These are phyloP conservation scores for Begonia fuchsioides DNA, from an alignment of 306 rosid genomes.

Conservation along the genomic window DNA sequence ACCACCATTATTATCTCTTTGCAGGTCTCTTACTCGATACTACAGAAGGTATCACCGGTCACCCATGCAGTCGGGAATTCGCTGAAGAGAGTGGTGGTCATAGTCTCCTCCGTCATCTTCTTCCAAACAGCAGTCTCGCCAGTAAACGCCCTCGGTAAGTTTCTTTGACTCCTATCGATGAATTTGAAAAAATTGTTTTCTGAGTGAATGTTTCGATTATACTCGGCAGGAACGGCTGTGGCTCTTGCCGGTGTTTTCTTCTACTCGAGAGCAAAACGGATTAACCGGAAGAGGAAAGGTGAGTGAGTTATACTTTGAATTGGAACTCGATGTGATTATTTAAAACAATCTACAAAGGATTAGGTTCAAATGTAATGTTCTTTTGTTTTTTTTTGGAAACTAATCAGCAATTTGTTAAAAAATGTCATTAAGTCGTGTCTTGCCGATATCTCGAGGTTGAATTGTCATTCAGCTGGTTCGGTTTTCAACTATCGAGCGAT, in stretches of 20 bases:
- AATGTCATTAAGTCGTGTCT: no score
- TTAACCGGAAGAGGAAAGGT: constrained; percentile 66
- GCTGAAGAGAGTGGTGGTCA: constrained; percentile 88
- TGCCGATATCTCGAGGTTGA: no score
- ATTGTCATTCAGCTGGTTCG: no score
- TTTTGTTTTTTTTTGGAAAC: no score
- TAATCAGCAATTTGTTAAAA: no score
- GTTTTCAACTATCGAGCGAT: no score
- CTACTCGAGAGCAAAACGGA: constrained; percentile 70
- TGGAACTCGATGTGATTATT: no score
- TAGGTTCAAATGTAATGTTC: no score
- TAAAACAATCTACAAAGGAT: no score
- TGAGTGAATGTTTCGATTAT: no score
- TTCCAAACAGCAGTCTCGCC: constrained; percentile 76
- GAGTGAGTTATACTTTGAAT: constrained; percentile 19
- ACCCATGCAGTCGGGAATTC: constrained; percentile 88
- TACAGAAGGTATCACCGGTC: constrained; percentile 90
- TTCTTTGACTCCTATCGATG: neutral
- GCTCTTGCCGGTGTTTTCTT: constrained; percentile 91
- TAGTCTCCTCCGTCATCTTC: constrained; percentile 83
- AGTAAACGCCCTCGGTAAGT: constrained; percentile 67
- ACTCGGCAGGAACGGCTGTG: constrained; percentile 57
- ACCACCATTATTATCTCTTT: neutral
- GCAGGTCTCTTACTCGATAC: constrained; percentile 94
- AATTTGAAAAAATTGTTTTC: neutral